Conservation (phyloP, 345 rosid species). For the Aethionema arabicum region DNA sequence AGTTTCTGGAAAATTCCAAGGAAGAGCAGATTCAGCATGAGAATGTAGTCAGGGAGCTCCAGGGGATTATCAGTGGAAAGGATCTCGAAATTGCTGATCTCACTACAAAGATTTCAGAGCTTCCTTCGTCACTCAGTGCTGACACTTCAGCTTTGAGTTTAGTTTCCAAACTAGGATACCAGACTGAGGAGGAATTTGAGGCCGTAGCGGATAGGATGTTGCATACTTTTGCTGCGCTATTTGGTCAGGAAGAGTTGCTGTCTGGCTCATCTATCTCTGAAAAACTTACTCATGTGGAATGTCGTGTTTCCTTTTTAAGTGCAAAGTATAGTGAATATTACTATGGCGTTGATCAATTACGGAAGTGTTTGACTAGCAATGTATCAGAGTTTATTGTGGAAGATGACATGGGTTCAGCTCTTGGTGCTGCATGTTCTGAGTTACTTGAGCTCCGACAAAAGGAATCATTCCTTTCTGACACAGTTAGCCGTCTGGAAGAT, state of each 20-base stretch:
- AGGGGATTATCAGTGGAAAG: constrained; percentile 38
- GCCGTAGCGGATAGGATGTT: constrained; percentile 59
- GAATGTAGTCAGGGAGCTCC: constrained; percentile 44
- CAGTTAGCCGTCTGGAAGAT: constrained; percentile 48
- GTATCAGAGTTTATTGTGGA: constrained; percentile 46
- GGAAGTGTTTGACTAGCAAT: constrained; percentile 56
- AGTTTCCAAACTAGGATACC: constrained; percentile 21
- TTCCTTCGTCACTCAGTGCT: constrained; percentile 34
- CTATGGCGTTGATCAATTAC: constrained; percentile 63
- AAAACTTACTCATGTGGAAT: constrained; percentile 61
- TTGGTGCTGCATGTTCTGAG: constrained; percentile 62
- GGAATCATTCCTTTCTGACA: constrained; percentile 51
- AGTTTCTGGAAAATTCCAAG: constrained; percentile 40
- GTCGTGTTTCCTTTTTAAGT: constrained; percentile 47
- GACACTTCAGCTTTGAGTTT: background rate
- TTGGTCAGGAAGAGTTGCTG: constrained; percentile 54
- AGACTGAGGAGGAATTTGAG: constrained; percentile 43
- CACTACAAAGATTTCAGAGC: constrained; percentile 49
- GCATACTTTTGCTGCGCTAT: constrained; percentile 52
- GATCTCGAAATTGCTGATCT: constrained; percentile 64
- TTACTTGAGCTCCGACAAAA: constrained; percentile 56
- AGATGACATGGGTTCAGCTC: constrained; percentile 54
- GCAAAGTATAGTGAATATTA: constrained; percentile 60
- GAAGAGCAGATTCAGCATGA: constrained; percentile 50
- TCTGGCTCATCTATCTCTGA: constrained; percentile 50